phyloP scores from a whole-genome alignment of 768 basidiomycete species.

The Mrakia frigida region DNA sequence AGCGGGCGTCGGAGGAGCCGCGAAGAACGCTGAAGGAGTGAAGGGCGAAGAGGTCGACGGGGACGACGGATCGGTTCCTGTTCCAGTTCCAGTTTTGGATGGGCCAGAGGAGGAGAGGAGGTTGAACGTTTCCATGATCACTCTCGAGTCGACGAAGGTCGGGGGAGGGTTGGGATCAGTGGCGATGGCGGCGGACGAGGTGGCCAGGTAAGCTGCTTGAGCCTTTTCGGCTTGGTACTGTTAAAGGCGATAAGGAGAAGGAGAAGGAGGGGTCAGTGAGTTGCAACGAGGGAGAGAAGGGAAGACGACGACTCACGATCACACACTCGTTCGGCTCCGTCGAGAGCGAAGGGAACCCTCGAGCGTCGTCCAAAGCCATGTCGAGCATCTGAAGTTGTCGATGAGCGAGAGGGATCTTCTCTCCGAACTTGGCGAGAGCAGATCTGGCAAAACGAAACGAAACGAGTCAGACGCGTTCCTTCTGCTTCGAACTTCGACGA shows the following conservation, averaged over 20 bases:
- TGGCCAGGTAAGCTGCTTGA: neutral
- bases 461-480: neutral
- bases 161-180: no score
- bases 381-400: slow-evolving; percentile 30
- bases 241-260: neutral
- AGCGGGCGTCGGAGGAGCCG: neutral
- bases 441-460: neutral
- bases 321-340: neutral
- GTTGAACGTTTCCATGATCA: slow-evolving; percentile 16
- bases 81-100: neutral
- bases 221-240: neutral
- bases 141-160: neutral
- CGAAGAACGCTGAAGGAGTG: slow-evolving; percentile 7
- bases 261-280: neutral
- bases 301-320: neutral
- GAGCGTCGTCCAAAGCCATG: slow-evolving; percentile 21
- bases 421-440: slow-evolving; percentile 10
- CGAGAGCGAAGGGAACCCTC: neutral
- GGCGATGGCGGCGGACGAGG: neutral
- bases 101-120: neutral
- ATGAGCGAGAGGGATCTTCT: slow-evolving; percentile 27
- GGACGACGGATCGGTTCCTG: neutral
- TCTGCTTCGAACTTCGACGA: no score
- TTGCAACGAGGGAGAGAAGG: neutral
- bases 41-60: neutral